phyloP scores from a whole-genome alignment of 257 asterid genomes.

The Penstemon eatonii region DNA sequence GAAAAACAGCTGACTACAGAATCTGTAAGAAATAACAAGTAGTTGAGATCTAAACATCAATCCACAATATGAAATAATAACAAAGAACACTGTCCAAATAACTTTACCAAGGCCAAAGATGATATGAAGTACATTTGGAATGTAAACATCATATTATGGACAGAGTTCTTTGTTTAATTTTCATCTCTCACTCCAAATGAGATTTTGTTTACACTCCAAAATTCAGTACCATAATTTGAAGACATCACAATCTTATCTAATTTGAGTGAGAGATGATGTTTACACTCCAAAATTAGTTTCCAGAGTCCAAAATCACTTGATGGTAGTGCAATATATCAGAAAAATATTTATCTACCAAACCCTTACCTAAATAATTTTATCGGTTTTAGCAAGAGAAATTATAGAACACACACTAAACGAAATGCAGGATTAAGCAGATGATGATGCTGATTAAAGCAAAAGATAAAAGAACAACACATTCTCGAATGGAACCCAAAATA shows the following conservation, averaged over 20 bases:
- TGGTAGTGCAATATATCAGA: neutral
- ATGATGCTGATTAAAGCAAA: neutral
- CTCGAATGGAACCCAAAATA: neutral
- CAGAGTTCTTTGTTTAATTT: no score
- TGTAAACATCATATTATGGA: no score
- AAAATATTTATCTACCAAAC: neutral
- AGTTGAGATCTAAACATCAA: neutral
- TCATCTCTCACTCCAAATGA: no score
- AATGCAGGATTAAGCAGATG: neutral
- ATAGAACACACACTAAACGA: neutral
- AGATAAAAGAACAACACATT: neutral
- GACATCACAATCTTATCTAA: conserved; percentile 1
- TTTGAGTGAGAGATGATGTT: no score
- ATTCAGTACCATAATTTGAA: neutral
- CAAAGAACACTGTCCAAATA: neutral
- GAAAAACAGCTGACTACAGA: neutral
- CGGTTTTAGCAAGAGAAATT: neutral
- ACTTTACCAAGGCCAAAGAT: conserved; percentile 8
- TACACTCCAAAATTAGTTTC: neutral
- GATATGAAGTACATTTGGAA: neutral
- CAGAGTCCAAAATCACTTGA: neutral
- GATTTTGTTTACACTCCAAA: neutral
- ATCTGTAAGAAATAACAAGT: neutral
- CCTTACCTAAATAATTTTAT: neutral
- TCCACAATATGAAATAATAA: neutral